Evolutionary conservation across 2,329 filamentous ascomycete genomes (phyloP).

Genomic region (Colletotrichum gigasporum): DNA sequence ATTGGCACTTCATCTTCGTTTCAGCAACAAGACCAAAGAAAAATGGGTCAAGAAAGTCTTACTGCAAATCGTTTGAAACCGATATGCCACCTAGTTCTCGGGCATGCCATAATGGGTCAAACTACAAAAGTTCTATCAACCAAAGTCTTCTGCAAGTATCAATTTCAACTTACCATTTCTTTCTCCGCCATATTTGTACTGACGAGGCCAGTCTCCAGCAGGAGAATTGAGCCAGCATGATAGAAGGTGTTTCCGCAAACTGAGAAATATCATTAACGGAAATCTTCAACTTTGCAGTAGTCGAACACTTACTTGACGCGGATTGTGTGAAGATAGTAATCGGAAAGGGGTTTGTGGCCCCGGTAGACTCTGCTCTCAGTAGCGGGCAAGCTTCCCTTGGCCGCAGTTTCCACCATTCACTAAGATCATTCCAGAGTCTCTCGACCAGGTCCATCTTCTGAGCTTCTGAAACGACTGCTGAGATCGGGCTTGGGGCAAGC

Average conservation of each 20-base stretch:
- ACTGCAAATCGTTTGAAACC: conserved; percentile 24
- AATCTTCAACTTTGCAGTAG: not conserved
- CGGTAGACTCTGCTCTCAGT: not conserved
- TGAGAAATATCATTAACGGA: not conserved
- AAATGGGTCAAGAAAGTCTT: not conserved
- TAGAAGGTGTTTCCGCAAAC: conserved; percentile 31
- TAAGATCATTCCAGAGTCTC: not conserved
- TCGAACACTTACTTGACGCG: not conserved
- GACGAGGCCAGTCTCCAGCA: conserved; percentile 15
- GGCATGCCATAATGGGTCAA: conserved; percentile 24
- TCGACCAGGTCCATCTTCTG: not conserved
- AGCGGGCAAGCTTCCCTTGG: not conserved
- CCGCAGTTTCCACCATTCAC: not conserved
- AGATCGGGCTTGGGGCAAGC: not conserved
- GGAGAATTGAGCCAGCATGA: conserved; percentile 23
- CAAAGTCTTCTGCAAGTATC: no score
- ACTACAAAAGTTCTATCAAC: not conserved
- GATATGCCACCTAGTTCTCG: conserved; percentile 25
- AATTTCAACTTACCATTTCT: no score
- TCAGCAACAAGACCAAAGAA: not conserved
- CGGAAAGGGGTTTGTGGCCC: not conserved
- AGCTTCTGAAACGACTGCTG: not conserved
- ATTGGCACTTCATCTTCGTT: conserved; percentile 15
- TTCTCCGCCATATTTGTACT: not conserved
- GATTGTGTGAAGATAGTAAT: not conserved